These are phyloP conservation scores for Rosa persica DNA, from an alignment of 306 rosid species.

Conservation along the genomic window DNA sequence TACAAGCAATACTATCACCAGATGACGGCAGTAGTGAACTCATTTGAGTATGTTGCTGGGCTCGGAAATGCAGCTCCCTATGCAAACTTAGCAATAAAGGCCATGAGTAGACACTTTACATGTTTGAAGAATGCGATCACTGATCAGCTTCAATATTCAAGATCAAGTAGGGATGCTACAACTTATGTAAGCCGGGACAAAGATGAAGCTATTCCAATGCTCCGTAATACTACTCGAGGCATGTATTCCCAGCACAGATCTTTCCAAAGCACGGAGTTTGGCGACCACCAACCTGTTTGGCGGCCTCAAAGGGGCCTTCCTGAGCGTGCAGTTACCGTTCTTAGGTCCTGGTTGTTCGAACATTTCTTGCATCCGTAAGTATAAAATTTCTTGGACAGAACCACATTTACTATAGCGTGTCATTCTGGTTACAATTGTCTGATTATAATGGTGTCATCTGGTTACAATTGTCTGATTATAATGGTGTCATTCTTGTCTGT, in stretches of 20 bases:
- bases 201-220: conserved; percentile 39
- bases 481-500: neutral
- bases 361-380: conserved; percentile 95
- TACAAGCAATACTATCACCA: conserved; percentile 88
- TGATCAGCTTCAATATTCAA: conserved; percentile 64
- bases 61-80: conserved; percentile 78
- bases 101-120: conserved; percentile 77
- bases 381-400: neutral
- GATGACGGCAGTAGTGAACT: conserved; percentile 62
- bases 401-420: neutral
- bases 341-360: conserved; percentile 84
- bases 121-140: conserved; percentile 69
- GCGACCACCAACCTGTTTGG: conserved; percentile 82
- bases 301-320: conserved; percentile 94
- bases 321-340: conserved; percentile 75
- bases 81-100: conserved; percentile 75
- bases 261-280: conserved; percentile 44
- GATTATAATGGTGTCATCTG: neutral
- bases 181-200: conserved; percentile 34
- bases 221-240: conserved; percentile 36
- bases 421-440: neutral
- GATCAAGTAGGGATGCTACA: conserved; percentile 29
- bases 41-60: conserved; percentile 83
- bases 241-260: conserved; percentile 42
- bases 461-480: neutral